These are phyloP conservation scores for Podaxis sp. DNA, from an alignment of 768 basidiomycete species.

Conservation along the genomic window DNA sequence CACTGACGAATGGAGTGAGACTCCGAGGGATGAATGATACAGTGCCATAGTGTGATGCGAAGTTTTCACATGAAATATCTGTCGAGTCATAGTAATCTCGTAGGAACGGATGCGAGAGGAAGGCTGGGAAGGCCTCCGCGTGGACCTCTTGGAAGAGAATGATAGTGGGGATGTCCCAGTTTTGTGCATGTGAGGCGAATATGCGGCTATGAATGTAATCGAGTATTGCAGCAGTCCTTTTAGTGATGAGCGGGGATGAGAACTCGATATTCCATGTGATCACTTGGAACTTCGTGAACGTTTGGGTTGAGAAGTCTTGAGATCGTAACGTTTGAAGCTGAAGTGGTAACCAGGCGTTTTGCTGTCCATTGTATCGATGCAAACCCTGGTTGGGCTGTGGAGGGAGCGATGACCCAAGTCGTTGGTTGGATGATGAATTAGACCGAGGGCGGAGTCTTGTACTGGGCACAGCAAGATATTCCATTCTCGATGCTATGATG, in stretches of 20 bases:
- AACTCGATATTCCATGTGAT: constrained; percentile 14
- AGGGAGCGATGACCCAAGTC: neutral
- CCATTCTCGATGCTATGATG: neutral
- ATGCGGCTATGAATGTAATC: neutral
- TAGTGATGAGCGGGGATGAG: neutral
- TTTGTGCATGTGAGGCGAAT: neutral
- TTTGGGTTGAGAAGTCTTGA: too few species aligned
- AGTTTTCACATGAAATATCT: neutral
- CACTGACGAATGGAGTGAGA: constrained; percentile 2
- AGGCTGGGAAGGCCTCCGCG: neutral
- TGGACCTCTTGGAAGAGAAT: constrained; percentile 13
- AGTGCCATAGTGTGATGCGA: constrained; percentile 6
- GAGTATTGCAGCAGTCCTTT: constrained; percentile 10
- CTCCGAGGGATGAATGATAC: neutral
- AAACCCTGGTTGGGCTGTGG: neutral
- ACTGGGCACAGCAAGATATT: neutral
- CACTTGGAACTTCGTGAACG: constrained; percentile 1
- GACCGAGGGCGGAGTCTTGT: neutral
- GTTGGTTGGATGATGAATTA: neutral
- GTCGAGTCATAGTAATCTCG: constrained; percentile 8
- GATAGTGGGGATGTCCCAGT: constrained; percentile 1
- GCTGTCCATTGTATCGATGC: neutral
- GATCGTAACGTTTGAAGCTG: neutral
- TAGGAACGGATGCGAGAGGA: constrained; percentile 11
- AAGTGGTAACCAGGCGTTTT: constrained; percentile 1